These are phyloP conservation scores for Myriosclerotinia scirpicola DNA, from an alignment of 2,329 filamentous ascomycete genomes.

Conservation along the genomic window DNA sequence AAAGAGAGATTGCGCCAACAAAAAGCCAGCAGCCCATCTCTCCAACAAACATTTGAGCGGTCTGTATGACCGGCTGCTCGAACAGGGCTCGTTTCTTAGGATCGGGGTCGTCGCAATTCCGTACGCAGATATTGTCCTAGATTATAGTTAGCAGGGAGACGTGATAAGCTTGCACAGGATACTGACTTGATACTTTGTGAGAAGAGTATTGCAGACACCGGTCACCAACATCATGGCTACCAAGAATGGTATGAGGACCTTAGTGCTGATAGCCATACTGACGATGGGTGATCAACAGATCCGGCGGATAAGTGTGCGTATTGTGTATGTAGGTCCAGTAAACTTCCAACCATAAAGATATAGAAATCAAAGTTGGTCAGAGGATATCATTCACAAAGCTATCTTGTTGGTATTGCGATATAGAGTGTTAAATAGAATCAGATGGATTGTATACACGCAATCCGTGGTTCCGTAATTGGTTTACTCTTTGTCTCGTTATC, in stretches of 20 bases:
- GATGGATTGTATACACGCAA: neutral
- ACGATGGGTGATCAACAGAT: slow-evolving; percentile 7
- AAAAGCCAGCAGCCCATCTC: slow-evolving; percentile 97
- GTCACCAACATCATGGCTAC: slow-evolving; percentile 97
- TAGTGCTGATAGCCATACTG: slow-evolving; percentile 22
- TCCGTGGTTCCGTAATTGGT: neutral
- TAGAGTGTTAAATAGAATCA: neutral
- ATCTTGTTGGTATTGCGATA: neutral
- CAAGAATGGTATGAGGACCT: slow-evolving; percentile 69
- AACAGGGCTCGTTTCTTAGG: slow-evolving; percentile 69
- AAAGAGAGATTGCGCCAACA: slow-evolving; percentile 67
- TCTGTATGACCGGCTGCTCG: slow-evolving; percentile 95
- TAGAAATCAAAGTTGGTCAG: neutral
- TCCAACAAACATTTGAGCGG: slow-evolving; percentile 96
- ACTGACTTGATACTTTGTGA: slow-evolving; percentile 91
- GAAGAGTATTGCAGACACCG: slow-evolving; percentile 92
- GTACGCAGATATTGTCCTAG: slow-evolving; percentile 94
- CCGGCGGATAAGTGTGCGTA: neutral
- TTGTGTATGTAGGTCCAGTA: slow-evolving; percentile 13
- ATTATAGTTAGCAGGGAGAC: slow-evolving; percentile 26
- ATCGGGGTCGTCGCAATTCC: slow-evolving; percentile 75
- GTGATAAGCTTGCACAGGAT: slow-evolving; percentile 8
- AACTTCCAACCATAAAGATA: slow-evolving; percentile 1
- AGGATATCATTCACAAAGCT: neutral
- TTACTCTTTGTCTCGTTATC: slow-evolving; percentile 17